These are phyloP conservation scores for Tuber umbilicatum DNA, from an alignment of 495 filamentous ascomycete genomes.

Conservation along the genomic window DNA sequence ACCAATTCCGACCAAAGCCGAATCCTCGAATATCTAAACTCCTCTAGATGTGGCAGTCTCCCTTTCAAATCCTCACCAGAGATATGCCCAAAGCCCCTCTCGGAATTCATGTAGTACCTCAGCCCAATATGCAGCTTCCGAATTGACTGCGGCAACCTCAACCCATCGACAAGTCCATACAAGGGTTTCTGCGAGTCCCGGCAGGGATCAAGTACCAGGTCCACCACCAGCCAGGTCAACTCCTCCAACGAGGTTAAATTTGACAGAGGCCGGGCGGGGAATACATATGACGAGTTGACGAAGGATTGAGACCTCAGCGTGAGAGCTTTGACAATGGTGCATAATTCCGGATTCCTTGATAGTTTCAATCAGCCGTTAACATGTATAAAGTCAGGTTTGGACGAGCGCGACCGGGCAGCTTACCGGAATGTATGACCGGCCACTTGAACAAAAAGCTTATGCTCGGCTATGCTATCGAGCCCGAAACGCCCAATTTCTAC, in stretches of 20 bases:
- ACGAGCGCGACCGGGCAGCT: neutral
- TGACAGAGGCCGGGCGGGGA: neutral
- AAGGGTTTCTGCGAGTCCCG: neutral
- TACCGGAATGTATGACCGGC: neutral
- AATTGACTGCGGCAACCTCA: neutral
- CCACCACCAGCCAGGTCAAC: neutral
- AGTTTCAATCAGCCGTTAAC: neutral
- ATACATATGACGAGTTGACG: neutral
- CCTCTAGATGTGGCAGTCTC: slow-evolving; percentile 1
- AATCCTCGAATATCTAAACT: slow-evolving; percentile 14
- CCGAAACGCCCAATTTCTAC: neutral
- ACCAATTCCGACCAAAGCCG: slow-evolving; percentile 1
- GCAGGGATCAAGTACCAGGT: neutral
- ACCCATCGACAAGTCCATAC: neutral
- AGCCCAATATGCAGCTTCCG: slow-evolving; percentile 6
- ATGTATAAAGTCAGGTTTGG: neutral
- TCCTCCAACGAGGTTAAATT: neutral
- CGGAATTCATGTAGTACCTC: neutral
- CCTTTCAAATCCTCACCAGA: neutral
- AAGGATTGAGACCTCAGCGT: neutral
- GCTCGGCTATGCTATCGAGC: neutral
- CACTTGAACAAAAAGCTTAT: neutral
- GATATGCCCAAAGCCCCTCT: neutral
- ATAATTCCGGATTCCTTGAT: neutral
- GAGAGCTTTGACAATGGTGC: neutral